Evolutionary conservation across 495 filamentous ascomycete genomes (phyloP).

Genomic region (Talaromyces trachyspermus): DNA sequence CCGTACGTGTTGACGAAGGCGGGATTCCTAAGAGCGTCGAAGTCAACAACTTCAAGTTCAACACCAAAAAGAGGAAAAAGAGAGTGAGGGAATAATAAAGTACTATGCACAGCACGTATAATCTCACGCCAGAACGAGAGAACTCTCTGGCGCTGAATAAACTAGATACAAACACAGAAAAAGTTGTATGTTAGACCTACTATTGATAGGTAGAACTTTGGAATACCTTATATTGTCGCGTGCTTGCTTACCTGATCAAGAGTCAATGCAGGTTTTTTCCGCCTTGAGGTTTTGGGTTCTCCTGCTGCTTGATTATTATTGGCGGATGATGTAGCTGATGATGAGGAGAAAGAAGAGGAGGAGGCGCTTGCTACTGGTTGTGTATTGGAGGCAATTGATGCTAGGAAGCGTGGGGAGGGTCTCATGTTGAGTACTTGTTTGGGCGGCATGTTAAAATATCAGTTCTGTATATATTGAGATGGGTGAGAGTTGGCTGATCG

Average conservation of each 20-base stretch:
- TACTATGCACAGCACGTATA: conserved; percentile 8
- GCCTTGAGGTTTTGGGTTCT: background rate
- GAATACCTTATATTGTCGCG: background rate
- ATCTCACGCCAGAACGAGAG: conserved; percentile 8
- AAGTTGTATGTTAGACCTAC: background rate
- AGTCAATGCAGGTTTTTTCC: background rate
- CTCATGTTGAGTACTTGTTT: background rate
- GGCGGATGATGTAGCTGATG: background rate
- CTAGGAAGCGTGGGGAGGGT: background rate
- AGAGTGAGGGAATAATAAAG: background rate
- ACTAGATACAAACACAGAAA: background rate
- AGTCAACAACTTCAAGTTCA: background rate
- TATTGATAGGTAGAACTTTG: background rate
- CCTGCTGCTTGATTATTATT: background rate
- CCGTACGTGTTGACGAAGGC: conserved; percentile 44
- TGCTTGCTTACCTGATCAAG: conserved; percentile 3
- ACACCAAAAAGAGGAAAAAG: background rate
- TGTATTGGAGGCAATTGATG: background rate
- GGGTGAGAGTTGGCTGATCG: no score
- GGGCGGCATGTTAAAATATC: background rate
- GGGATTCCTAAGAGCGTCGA: conserved; percentile 29
- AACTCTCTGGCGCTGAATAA: conserved; percentile 5
- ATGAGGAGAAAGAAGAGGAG: background rate
- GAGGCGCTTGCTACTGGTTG: background rate
- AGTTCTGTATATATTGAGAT: background rate